These are phyloP conservation scores for Euphorbia tirucalli DNA, from an alignment of 345 rosid genomes.

Conservation along the genomic window DNA sequence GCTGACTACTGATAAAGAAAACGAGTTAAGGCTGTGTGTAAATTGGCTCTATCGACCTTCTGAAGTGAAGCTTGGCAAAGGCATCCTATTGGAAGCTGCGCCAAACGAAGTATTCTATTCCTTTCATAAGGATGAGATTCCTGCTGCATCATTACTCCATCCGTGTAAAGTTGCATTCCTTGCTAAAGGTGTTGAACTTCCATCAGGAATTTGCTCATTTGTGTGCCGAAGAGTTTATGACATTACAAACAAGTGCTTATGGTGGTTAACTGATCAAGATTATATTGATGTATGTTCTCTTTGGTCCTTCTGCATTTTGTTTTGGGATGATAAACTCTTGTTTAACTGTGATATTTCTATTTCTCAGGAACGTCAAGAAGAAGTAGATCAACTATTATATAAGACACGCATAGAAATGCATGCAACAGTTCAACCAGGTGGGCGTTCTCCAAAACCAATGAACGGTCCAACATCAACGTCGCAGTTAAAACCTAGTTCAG, in stretches of 20 bases:
- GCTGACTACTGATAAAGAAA: slow-evolving; percentile 48
- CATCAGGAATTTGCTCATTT: slow-evolving; percentile 68
- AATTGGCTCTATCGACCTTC: slow-evolving; percentile 90
- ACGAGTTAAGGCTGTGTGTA: slow-evolving; percentile 51
- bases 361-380: slow-evolving; percentile 54
- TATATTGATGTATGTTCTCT: slow-evolving; percentile 67
- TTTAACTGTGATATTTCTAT: not conserved
- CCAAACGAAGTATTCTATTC: slow-evolving; percentile 96
- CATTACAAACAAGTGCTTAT: slow-evolving; percentile 56
- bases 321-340: too few species aligned
- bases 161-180: slow-evolving; percentile 97
- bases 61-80: slow-evolving; percentile 85
- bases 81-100: slow-evolving; percentile 72
- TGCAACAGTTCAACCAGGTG: slow-evolving; percentile 67
- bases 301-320: not conserved
- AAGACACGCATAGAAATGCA: slow-evolving; percentile 76
- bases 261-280: slow-evolving; percentile 97
- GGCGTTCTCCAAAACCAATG: slow-evolving; percentile 71
- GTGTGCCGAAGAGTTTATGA: slow-evolving; percentile 90
- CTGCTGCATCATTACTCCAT: slow-evolving; percentile 83
- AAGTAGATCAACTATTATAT: slow-evolving; percentile 68
- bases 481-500: slow-evolving; percentile 68
- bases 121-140: slow-evolving; percentile 89
- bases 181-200: slow-evolving; percentile 72
- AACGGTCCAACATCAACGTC: slow-evolving; percentile 75